Evolutionary conservation across 2,329 filamentous ascomycete species (phyloP), one percentile per base, ranked within the genome.

Genomic region (Ophiostoma piceae): DNA sequence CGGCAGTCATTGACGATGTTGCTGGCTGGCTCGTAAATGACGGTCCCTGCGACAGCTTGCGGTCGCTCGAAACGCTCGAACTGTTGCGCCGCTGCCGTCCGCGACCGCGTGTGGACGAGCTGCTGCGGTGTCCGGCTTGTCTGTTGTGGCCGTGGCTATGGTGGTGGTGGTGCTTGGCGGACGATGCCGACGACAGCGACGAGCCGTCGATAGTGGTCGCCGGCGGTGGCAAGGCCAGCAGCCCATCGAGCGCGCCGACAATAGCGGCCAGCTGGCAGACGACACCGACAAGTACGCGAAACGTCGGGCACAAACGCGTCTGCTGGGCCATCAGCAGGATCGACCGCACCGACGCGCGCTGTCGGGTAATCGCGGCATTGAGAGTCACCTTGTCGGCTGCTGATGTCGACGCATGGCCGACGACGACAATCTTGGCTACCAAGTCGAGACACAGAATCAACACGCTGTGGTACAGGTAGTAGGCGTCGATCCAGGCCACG

Each of bases 401-500:
- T 37, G 51, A 6, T 26, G 29, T 54, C 37, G 62, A 14, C 19
- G 1, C 60, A 12, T 68, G 37, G 62, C 65, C n/a, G 41, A 35
- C 26, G 2, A 32, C 39, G 19, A 69, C 69, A 12, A 54, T 69
- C 12, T 70, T 69, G 29, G 65, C 71, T 26, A 73, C 66, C 19
- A 73, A 65, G 39, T 73, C 72, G 5, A 73, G 71, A 22, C 71
- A 73, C 14, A 73, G 22, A 26, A 73, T 54, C 11, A 73, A 47
- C 8, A 72, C 69, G 47, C 65, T 47, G 67, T 73, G 70, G 60
- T 81, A 76, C 2, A 78, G 74, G 60, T 79, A 81, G 76, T 79
- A 82, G 4, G 79, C 74, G 67, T 82, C 80, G 74, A 77, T 80
- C 77, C 78, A 80, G 1, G 77, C 78, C 19, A 79, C 76, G n/a